Percentiles rank a stretch among this genome's conserved stretches.
Conservation (phyloP, 139 green algal species). For the Chlamydomonas applanata region DNA sequence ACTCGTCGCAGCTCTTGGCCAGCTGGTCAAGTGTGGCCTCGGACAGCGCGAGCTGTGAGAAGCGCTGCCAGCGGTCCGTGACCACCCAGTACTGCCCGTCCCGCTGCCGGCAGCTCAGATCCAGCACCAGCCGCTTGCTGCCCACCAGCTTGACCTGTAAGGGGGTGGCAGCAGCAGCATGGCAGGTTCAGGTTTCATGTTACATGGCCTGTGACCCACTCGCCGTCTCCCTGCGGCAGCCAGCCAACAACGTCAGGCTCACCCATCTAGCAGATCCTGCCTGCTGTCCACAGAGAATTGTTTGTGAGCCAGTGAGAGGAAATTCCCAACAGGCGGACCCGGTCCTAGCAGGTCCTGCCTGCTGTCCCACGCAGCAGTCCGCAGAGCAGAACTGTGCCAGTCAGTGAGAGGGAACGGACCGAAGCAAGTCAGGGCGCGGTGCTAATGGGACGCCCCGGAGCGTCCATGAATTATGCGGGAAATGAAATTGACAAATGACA, state of each 20-base stretch:
- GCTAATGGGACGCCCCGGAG: background rate
- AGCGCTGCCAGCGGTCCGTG: conserved; percentile 62
- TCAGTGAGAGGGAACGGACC: no score
- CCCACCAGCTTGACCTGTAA: conserved; percentile 79
- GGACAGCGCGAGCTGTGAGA: conserved; percentile 57
- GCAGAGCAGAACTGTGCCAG: no score
- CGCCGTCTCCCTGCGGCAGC: no score
- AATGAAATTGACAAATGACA: background rate
- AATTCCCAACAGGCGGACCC: background rate
- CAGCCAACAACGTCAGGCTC: no score
- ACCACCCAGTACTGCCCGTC: conserved; percentile 72
- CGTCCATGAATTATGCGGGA: background rate
- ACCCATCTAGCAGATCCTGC: no score
- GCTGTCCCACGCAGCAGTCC: background rate
- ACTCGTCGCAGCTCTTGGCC: conserved; percentile 84
- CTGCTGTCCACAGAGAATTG: no score
- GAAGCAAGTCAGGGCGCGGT: no score
- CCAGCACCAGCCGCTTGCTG: conserved; percentile 88
- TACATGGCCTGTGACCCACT: no score
- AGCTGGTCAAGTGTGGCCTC: conserved; percentile 65
- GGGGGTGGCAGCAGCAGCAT: background rate
- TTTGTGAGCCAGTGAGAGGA: background rate
- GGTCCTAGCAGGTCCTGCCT: background rate
- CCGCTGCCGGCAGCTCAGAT: conserved; percentile 88
- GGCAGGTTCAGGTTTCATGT: background rate